Conservation (phyloP, 2,329 filamentous ascomycete genomes). For the Fusarium chaquense region DNA sequence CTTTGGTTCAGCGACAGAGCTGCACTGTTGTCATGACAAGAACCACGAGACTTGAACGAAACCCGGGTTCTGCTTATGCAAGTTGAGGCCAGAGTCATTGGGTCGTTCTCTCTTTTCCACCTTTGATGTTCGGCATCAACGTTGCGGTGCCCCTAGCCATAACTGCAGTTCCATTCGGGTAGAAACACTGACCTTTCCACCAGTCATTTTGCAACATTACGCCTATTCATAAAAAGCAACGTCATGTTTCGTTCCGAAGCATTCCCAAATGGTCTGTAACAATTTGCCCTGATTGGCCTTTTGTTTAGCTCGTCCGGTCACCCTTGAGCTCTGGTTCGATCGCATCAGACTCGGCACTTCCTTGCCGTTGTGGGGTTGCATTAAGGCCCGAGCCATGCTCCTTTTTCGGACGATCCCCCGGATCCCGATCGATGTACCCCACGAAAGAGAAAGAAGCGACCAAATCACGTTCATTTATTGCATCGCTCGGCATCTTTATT, state of each 20-base stretch:
- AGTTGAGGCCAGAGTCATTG: too few species aligned
- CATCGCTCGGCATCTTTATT: not conserved
- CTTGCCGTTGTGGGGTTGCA: conserved; percentile 21
- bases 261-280: not conserved
- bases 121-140: not conserved
- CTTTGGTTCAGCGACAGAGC: not conserved
- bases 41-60: not conserved
- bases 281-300: not conserved
- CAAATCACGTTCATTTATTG: not conserved
- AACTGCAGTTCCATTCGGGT: not conserved
- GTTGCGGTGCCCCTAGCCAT: not conserved
- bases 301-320: not conserved
- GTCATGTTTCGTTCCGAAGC: not conserved
- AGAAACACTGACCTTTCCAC: not conserved
- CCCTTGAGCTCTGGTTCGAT: conserved; percentile 1
- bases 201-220: too few species aligned
- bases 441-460: conserved; percentile 14
- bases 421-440: conserved; percentile 20
- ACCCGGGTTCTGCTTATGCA: fast-evolving
- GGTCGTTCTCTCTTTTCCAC: not conserved
- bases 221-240: not conserved
- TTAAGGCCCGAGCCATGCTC: not conserved
- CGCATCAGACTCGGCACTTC: conserved; percentile 26
- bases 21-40: not conserved
- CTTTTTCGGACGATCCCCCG: conserved; percentile 12